These are phyloP conservation scores for Trametes cingulata DNA, from an alignment of 768 basidiomycete genomes.

Conservation along the genomic window DNA sequence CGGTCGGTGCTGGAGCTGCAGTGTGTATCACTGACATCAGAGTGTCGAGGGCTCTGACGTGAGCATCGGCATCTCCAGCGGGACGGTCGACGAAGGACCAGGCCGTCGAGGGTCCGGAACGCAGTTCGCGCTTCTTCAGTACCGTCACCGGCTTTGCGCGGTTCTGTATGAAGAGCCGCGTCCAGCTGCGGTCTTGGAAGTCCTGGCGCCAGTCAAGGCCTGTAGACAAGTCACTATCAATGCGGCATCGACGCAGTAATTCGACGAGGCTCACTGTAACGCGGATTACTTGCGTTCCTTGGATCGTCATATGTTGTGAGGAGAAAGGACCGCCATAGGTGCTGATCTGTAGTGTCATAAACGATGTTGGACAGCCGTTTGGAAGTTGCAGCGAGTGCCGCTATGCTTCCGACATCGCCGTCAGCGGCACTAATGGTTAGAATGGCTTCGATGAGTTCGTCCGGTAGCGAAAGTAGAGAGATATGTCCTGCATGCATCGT, in stretches of 20 bases:
- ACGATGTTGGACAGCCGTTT: conserved; percentile 31
- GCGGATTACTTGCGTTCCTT: not conserved
- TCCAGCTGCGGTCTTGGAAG: conserved; percentile 1
- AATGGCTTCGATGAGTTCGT: conserved; percentile 39
- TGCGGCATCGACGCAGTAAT: not conserved
- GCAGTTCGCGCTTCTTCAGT: not conserved
- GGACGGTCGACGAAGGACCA: too few relatives aligned
- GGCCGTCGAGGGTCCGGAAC: not conserved
- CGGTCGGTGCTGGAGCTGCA: not conserved
- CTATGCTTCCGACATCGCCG: conserved; percentile 25
- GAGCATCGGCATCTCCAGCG: not conserved
- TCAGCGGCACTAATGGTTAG: conserved; percentile 29
- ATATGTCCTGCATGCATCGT: not conserved
- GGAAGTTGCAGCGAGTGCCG: conserved; percentile 38
- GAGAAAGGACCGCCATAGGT: conserved; percentile 41
- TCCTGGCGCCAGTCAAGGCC: not conserved
- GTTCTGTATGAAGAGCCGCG: not conserved
- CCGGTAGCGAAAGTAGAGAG: conserved; percentile 26
- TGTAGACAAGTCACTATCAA: not conserved
- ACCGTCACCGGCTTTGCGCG: not conserved
- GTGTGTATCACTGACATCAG: not conserved
- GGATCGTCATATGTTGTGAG: conserved; percentile 40
- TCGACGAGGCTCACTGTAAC: not conserved
- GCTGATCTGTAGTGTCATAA: conserved; percentile 32
- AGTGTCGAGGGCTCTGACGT: not conserved